Conservation (phyloP, 1,284 basidiomycete genomes). For the Sporisorium iseilematis-ciliati region DNA sequence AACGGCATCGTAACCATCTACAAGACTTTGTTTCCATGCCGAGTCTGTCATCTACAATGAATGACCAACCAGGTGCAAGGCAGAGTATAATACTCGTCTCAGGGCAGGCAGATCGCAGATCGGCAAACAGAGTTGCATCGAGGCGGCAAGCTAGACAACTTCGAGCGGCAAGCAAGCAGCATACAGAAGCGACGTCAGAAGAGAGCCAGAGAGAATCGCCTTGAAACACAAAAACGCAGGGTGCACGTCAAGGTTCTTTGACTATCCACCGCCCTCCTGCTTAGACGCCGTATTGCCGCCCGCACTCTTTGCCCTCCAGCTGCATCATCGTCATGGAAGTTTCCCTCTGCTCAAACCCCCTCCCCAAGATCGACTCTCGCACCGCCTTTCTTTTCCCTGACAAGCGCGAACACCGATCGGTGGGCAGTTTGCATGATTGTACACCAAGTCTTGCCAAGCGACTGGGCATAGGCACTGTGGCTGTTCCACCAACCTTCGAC, state of each 20-base stretch:
- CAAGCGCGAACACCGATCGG: conserved; percentile 10
- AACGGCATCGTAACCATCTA: too few species aligned
- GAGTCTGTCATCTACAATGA: too few species aligned
- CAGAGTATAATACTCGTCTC: background rate
- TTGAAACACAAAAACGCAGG: conserved; percentile 11
- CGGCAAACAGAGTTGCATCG: background rate
- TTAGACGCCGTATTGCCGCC: conserved; percentile 16
- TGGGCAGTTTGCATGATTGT: background rate
- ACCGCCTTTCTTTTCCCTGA: background rate
- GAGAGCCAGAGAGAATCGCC: too few species aligned
- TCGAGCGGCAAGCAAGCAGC: too few species aligned
- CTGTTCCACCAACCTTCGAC: conserved; percentile 34
- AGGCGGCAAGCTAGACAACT: too few species aligned
- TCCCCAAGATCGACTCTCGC: conserved; percentile 22
- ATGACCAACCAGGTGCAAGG: background rate
- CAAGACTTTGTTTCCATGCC: background rate
- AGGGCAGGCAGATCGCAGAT: background rate
- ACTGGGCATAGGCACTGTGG: conserved; percentile 20
- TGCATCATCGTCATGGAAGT: background rate
- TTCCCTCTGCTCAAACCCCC: too few species aligned
- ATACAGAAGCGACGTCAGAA: too few species aligned
- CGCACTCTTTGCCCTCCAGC: background rate
- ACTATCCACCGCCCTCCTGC: conserved; percentile 29
- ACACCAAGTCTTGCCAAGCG: conserved; percentile 17
- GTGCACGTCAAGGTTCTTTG: conserved; percentile 38